phyloP scores from a whole-genome alignment of 768 basidiomycete genomes.

The Terana coerulea region DNA sequence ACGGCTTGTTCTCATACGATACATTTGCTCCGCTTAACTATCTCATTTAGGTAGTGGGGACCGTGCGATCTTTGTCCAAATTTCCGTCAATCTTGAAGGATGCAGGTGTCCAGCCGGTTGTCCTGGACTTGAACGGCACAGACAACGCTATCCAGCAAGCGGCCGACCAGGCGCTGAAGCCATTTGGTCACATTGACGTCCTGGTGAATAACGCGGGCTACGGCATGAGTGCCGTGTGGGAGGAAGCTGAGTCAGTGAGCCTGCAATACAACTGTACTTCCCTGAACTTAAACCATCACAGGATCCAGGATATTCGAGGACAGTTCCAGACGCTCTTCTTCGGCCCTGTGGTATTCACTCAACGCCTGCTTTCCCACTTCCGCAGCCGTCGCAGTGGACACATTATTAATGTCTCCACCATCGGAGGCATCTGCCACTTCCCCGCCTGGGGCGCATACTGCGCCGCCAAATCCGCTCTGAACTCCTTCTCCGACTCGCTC shows the following conservation, averaged over 20 bases:
- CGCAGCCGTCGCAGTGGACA: slow-evolving; percentile 1
- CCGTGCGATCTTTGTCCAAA: slow-evolving; percentile 42
- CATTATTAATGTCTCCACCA: slow-evolving; percentile 9
- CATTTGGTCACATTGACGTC: slow-evolving; percentile 29
- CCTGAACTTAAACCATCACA: neutral
- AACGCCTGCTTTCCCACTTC: slow-evolving; percentile 6
- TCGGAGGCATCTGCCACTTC: neutral
- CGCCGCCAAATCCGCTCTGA: slow-evolving; percentile 1
- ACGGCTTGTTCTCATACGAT: neutral
- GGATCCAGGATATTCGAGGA: neutral
- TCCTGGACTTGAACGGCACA: slow-evolving; percentile 47
- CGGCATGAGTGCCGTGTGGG: slow-evolving; percentile 32
- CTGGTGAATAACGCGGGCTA: slow-evolving; percentile 41
- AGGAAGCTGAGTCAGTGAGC: slow-evolving; percentile 34
- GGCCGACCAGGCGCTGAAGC: slow-evolving; percentile 24
- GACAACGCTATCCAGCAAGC: slow-evolving; percentile 35
- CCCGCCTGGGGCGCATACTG: slow-evolving; percentile 1
- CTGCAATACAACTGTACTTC: neutral
- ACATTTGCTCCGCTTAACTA: neutral
- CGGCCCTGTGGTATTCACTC: slow-evolving; percentile 9
- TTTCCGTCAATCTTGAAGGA: slow-evolving; percentile 28
- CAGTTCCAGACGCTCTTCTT: slow-evolving; percentile 9
- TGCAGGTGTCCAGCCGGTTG: slow-evolving; percentile 34
- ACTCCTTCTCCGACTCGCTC: slow-evolving; percentile 4
- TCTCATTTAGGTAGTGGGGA: slow-evolving; percentile 45